Evolutionary conservation across 106 monocot genomes (phyloP), one percentile per base, ranked within the genome.

Genomic region (Dioscorea dumetorum): DNA sequence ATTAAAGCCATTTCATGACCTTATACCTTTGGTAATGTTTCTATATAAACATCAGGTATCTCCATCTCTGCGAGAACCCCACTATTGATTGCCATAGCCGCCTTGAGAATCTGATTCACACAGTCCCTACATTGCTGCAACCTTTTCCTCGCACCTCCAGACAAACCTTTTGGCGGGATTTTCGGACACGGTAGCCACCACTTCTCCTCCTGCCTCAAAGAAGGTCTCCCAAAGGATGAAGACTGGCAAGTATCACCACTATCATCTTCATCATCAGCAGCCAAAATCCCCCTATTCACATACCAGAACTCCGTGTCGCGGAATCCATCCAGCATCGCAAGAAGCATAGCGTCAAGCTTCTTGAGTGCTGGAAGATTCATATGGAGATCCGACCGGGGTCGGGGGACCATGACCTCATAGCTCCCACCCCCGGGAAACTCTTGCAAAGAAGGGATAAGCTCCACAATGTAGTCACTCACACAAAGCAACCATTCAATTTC

Each of bases 171-270:
- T 8, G 88, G 77, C 1, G 89, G 86, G 33, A 97, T 87, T 14
- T 87, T 24, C 5, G 97, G 97, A 72, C 80, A 90, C 1, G 97
- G 97, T 7, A 97, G 81, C 97, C 97, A 97, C 97, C 97, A 97
- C 57, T 97, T 97, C 66, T 97, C 97, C 49, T 97, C 97, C 74
- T 92, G 87, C 73, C 97, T 78, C 63, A 85, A 59, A 1, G 86
- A 87, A 0, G 79, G 77, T 76, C 79, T 73, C 21, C 81, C 77
- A 28, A 77, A 79, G 0, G 86, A 79, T 19, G 86, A 74, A 17
- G 86, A 77, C 18, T 78, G 64, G 50, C 78, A 75, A 1, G 65
- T 31, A 24, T 61, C 75, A 32, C 67, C 51, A 0, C 75, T 76
- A 50, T 85, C 90, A 16, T 82, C 80, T 8, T 71, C 81, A 13